Evolutionary conservation across 371 early-diverging fungal species (phyloP), one percentile per base, ranked within the genome.

Genomic region (Zychaea mexicana): DNA sequence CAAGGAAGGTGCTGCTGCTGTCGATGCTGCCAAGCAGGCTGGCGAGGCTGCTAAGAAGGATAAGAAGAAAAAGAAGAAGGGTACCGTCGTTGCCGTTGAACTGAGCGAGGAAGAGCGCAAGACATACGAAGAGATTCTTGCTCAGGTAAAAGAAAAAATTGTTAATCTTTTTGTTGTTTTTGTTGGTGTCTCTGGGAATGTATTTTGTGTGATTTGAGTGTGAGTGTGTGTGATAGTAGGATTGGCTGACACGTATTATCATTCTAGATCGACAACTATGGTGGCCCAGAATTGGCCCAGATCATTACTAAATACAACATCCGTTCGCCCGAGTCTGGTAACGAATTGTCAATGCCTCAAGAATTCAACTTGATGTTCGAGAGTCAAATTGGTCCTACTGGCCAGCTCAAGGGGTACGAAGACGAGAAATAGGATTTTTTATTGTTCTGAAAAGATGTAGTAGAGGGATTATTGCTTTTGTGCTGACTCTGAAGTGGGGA

Each of bases 321-420:
- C 70, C 91, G 92, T 61, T 92, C 96, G 19, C 96, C 97, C 31
- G 94, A 94, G 64, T 90, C 96, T 60, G 93, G 92, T 68, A 96
- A 96, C 76, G 90, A 92, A 45, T 82, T 98, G n/a, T 91, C 96
- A 12, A 86, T 88, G 38, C 96, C 96, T 32, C 92, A 88, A 49
- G 91, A 92, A 66, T 99, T 99, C 90, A 99, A 99, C 88, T 88
- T 99, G 63, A 99, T 99, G 99, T 99, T 99, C 73, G 94, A 92
- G 57, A 97, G 96, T 52, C 90, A 86, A 76, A 98, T 99, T 79
- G 99, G 99, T 60, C 99, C 99, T 62, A 97, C 98, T 47, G 98
- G 97, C 63, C 90, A 96, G 42, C 82, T 95, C 74, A 91, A 93
- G 84, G 96, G 96, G 81, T 89, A 83, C 45, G 24, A 19, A 12